Base-by-base conservation (phyloP, 2,329 filamentous ascomycete species). In the Talaromyces pinophilus region DNA sequence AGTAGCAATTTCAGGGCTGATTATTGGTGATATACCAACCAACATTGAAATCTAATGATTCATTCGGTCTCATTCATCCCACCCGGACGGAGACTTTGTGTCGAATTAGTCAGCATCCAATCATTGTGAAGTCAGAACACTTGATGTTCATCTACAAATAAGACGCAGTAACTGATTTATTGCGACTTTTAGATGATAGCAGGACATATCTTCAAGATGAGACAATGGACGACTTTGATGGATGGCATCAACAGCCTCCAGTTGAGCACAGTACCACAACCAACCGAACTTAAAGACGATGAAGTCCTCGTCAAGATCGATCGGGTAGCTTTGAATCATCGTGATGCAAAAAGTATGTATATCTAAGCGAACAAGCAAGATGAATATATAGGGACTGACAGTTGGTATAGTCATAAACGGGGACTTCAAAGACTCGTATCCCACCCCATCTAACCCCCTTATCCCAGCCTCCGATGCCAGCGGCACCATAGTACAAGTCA, bases 381-480 rank as follows among this genome's bases (percentile, higher is more conserved):
- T 6, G 13, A 17, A 30, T 5, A 57, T 13, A 19, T 38, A 33
- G 15, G 6, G 6, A 52, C 19, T 40, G 8, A 91, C 79, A 82
- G 83, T 70, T 82, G 82, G 3, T 48, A 77, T 42, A 57, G 64
- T 57, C 46, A 74, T 46, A 72, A 78, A 67, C 68, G 75, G 62
- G 63, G 62, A 57, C 17, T 55, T 55, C 13, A 40, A 42, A 5
- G 62, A 17, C 48, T 55, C 48, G 3, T 55, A 63, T 40, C 40
- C 40, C 10, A 44, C 35, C 15, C 48, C 52, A 55, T 42, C 48
- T 17, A 8, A 63, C 7, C 48, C 33, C 64, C 71, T 91, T 13
- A 86, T 91, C 1, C 88, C 88, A 1, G 89, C 87, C 76, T 90
- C 88, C 19, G 90, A 92, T 76, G 90, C 90, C 82, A 90, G 88